Conservation (phyloP, 2,329 filamentous ascomycete species). For the Diaporthe vexans region DNA sequence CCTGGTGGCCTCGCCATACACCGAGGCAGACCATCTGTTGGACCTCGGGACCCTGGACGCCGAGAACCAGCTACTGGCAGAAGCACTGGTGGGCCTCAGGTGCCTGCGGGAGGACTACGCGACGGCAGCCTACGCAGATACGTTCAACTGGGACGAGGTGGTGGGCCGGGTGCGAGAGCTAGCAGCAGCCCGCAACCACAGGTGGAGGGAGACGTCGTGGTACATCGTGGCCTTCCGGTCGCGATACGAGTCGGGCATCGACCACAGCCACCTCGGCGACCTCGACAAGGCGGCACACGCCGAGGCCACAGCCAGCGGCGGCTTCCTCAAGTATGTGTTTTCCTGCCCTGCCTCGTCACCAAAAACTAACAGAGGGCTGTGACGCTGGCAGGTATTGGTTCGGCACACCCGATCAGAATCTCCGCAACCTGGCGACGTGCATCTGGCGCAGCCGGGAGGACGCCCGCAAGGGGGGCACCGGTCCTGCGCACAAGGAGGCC, state of each 20-base stretch:
- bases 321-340: slow-evolving; percentile 78
- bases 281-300: slow-evolving; percentile 85
- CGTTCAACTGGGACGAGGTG: slow-evolving; percentile 82
- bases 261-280: slow-evolving; percentile 76
- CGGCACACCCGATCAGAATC: slow-evolving; percentile 76
- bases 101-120: slow-evolving; percentile 80
- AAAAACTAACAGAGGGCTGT: background rate
- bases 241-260: slow-evolving; percentile 75
- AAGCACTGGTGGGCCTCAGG: slow-evolving; percentile 75
- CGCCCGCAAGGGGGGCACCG: slow-evolving; percentile 70
- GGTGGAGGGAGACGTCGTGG: slow-evolving; percentile 76
- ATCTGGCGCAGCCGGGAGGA: slow-evolving; percentile 74
- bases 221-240: slow-evolving; percentile 91
- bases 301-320: slow-evolving; percentile 84
- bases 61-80: slow-evolving; percentile 78
- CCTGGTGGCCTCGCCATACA: slow-evolving; percentile 83
- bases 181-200: slow-evolving; percentile 58
- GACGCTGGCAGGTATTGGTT: slow-evolving; percentile 82
- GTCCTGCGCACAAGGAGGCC: slow-evolving; percentile 74
- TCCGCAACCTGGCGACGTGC: slow-evolving; percentile 86
- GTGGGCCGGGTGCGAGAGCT: slow-evolving; percentile 71
- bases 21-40: slow-evolving; percentile 77
- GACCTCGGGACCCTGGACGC: slow-evolving; percentile 76
- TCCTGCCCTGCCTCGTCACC: background rate
- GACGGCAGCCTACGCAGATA: slow-evolving; percentile 77